Evolutionary conservation across 2,329 filamentous ascomycete genomes (phyloP), one percentile per base, ranked within the genome.

Genomic region (Alternaria atra): DNA sequence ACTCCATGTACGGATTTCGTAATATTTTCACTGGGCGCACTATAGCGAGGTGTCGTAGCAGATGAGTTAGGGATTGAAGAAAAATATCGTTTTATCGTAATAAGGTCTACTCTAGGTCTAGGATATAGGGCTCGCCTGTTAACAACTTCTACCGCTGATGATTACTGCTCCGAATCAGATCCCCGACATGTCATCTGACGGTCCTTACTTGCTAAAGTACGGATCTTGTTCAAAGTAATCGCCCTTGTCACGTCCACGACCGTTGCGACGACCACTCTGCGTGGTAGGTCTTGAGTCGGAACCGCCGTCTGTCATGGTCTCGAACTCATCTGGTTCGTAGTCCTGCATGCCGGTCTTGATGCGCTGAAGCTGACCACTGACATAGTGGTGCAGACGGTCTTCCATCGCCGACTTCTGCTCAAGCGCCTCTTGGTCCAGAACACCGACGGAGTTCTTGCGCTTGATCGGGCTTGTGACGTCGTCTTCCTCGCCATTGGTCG

Each of bases 311-410:
- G 84, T 74, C 68, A 84, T 83, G 23, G 87, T 83, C 73, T 88
- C 85, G 70, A 90, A 85, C 78, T 91, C 89, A 73, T 90, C 88
- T 58, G 84, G 83, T 34, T 86, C 85, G 48, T 83, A 76, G 20
- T 80, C 83, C 32, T 82, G 81, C 62, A 83, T 84, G 55, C 87
- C 84, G 47, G 85, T 88, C 74, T 86, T 89, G 72, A 95, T 89
- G 58, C 89, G 84, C 77, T 90, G 85, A 59, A 97, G 83, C 80
- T 97, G 91, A 65, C 93, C 90, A 30, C 87, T 89, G 58, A 97
- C 91, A 77, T 97, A 97, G 66, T 88, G 86, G 62, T 92, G 89
- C 73, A 97, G 87, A 68, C 95, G 91, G 56, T 86, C 83, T 71
- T 80, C 75, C 52, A 76, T 71, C 47, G 74, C 77, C n/a, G 63